A percentile compares a stretch with the other conserved stretches of the same genome.
Conservation (phyloP, 2,329 filamentous ascomycete genomes). For the Albophoma yamanashiensis region DNA sequence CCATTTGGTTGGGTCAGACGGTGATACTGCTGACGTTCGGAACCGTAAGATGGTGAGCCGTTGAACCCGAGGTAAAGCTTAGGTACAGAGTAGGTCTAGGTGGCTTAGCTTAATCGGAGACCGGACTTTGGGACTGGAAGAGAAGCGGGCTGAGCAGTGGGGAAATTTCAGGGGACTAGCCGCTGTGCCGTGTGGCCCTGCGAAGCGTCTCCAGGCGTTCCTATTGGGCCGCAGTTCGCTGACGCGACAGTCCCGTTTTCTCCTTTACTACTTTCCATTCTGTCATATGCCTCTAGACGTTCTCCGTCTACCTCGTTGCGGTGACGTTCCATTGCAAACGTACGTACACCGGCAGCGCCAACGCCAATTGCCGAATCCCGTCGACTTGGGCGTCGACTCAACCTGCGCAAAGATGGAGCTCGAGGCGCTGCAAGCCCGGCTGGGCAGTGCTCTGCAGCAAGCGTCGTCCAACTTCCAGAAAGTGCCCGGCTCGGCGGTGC, state of each 20-base stretch:
- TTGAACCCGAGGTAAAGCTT: too few species aligned
- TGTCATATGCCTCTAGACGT: not conserved
- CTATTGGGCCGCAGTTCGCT: not conserved
- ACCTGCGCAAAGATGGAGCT: constrained; percentile 42
- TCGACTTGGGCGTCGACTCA: not conserved
- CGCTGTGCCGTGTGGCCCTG: not conserved
- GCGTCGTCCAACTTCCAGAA: constrained; percentile 66
- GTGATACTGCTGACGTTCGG: too few species aligned
- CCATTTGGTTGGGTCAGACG: too few species aligned
- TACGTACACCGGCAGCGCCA: not conserved
- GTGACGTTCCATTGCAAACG: not conserved
- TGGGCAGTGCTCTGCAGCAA: constrained; percentile 40
- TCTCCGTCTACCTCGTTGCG: not conserved
- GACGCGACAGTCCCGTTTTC: not conserved
- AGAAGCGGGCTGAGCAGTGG: not conserved
- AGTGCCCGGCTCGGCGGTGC: constrained; percentile 85
- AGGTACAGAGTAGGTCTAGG: too few species aligned
- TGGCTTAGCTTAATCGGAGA: too few species aligned
- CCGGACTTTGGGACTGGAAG: not conserved
- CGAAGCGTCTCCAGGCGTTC: not conserved
- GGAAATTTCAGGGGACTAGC: not conserved
- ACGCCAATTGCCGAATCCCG: not conserved
- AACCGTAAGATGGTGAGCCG: too few species aligned
- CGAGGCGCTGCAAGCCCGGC: constrained; percentile 43
- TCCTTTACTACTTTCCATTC: not conserved